Evolutionary conservation across 352 stramenopile species (phyloP), one percentile per base, ranked within the genome.

Genomic region (Globisporangium paroecandrum): DNA sequence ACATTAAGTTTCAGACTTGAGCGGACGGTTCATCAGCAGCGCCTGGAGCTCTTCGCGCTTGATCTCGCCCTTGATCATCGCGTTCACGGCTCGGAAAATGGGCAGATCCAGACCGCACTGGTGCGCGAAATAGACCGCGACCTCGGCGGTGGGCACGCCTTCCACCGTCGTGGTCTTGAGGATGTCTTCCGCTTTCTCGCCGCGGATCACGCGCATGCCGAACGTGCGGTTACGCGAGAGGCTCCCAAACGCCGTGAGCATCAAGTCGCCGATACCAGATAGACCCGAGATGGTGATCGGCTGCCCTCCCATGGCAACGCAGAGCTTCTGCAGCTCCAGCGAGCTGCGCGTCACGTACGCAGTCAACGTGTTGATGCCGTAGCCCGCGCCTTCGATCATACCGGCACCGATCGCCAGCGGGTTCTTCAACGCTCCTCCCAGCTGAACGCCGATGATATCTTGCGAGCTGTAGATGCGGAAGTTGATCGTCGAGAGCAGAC

Each of bases 381-480:
- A 89, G 58, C 95, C 97, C 1, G 98, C 82, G 34, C 97, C 97
- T 79, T 99, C 96, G 71, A 97, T 97, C 94, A 99, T 99, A 34
- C 97, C 97, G 41, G 96, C 96, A 46, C 95, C 97, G 51, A 99
- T 93, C 10, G 97, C 97, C 75, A 99, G 93, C 2, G 98, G 95
- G 78, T 99, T 99, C 78, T 99, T 99, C 51, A 99, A 88, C 15
- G 97, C 97, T 8, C 97, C 97, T 51, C 97, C 96, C 38, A 99
- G 84, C 75, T 99, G 96, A 25, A 99, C 93, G 62, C 97, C 97
- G 69, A 99, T 90, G 59, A 97, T 91, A 79, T 99, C 96, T 63
- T 93, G 85, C 5, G 85, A 93, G 69, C 83, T 93, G 83, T 98
- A 99, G 46, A 98, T 90, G 57, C 95, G 91, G 72, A 99, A 99